Conservation (phyloP, 768 basidiomycete species). For the Thelephora aurantiotincta region DNA sequence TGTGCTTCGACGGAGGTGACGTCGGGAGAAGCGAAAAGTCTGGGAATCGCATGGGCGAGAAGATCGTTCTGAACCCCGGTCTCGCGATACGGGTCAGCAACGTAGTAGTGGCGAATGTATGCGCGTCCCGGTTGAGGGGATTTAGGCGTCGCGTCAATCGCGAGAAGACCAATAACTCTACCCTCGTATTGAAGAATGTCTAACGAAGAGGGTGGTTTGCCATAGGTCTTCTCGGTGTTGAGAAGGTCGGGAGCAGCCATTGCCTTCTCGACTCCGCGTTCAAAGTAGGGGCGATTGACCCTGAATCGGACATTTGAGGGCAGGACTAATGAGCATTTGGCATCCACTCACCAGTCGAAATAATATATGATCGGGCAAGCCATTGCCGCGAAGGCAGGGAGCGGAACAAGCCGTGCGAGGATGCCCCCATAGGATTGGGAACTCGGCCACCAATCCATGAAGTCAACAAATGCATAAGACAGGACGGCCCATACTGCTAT, state of each 20-base stretch:
- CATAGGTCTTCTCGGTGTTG: slow-evolving; percentile 40
- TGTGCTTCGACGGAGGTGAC: slow-evolving; percentile 19
- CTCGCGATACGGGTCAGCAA: slow-evolving; percentile 48
- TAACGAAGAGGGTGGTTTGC: slow-evolving; percentile 44
- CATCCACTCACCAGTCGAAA: slow-evolving; percentile 48
- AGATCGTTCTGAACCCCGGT: slow-evolving; percentile 52
- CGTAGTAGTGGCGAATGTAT: slow-evolving; percentile 60
- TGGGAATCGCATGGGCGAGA: slow-evolving; percentile 39
- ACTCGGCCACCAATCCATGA: slow-evolving; percentile 58
- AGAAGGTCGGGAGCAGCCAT: slow-evolving; percentile 43
- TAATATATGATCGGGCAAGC: slow-evolving; percentile 51
- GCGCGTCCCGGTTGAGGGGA: slow-evolving; percentile 20
- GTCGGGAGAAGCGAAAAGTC: slow-evolving; percentile 32
- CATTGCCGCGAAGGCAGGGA: slow-evolving; percentile 54
- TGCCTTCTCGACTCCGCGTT: slow-evolving; percentile 33
- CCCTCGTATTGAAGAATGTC: slow-evolving; percentile 52
- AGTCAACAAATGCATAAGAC: slow-evolving; percentile 42
- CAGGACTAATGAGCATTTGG: background rate
- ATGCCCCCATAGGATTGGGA: slow-evolving; percentile 19
- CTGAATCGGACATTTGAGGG: slow-evolving; percentile 19
- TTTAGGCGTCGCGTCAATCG: slow-evolving; percentile 44
- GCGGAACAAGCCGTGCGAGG: slow-evolving; percentile 37
- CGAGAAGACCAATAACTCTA: slow-evolving; percentile 53
- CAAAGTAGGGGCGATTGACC: slow-evolving; percentile 59
- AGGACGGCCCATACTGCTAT: slow-evolving; percentile 47